Conservation (phyloP, 129 eudicot genomes). For the Escallonia herrerae region DNA sequence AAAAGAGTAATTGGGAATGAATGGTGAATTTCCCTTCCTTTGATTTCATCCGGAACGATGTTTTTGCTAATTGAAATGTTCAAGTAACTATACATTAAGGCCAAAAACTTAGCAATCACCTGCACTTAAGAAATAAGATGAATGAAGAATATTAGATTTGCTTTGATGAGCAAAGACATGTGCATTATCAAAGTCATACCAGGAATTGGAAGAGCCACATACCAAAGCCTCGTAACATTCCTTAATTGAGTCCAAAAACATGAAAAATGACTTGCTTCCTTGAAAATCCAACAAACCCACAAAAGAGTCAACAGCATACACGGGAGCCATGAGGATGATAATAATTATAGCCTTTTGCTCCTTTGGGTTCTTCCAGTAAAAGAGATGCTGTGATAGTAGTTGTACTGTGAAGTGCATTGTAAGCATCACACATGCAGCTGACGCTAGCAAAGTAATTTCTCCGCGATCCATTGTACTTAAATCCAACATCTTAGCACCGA, state of each 20-base stretch:
- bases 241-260: conserved; percentile 54
- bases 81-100: conserved; percentile 55
- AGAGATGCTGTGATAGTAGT: conserved; percentile 80
- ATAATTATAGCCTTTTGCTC: conserved; percentile 78
- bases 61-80: conserved; percentile 55
- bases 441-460: conserved; percentile 54
- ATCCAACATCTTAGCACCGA: conserved; percentile 37
- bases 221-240: conserved; percentile 90
- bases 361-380: conserved; percentile 89
- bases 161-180: not conserved
- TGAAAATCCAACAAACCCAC: conserved; percentile 61
- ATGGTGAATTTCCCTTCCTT: conserved; percentile 88
- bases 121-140: conserved; percentile 18
- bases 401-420: conserved; percentile 66
- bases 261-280: conserved; percentile 50
- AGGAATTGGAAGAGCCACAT: conserved; percentile 7
- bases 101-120: conserved; percentile 82
- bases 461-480: conserved; percentile 47
- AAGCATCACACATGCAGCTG: conserved; percentile 53
- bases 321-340: conserved; percentile 68
- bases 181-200: not conserved
- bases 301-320: conserved; percentile 63
- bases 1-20: conserved; percentile 82
- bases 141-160: not conserved
- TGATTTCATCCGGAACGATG: conserved; percentile 81